phyloP scores from a whole-genome alignment of 2,329 filamentous ascomycete genomes.

The Sporothrix phasma region DNA sequence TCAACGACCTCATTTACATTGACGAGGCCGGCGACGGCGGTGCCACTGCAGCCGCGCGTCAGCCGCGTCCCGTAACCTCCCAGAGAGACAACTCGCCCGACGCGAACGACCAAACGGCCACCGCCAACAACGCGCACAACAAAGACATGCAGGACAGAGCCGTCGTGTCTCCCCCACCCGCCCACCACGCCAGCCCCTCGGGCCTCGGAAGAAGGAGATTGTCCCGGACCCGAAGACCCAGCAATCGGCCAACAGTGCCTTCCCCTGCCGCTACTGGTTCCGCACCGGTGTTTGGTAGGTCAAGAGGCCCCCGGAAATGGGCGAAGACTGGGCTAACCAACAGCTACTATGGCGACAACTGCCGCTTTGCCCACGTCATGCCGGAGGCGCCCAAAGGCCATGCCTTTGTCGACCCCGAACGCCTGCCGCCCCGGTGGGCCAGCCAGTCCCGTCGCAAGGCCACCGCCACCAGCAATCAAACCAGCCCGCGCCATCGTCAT shows the following conservation, averaged over 20 bases:
- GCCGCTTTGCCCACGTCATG: conserved; percentile 39
- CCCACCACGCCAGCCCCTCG: background rate
- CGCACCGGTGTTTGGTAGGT: conserved; percentile 32
- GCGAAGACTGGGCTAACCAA: no score
- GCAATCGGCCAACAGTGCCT: conserved; percentile 14
- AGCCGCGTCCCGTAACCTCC: background rate
- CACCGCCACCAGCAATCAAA: background rate
- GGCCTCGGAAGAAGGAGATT: no score
- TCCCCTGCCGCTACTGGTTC: conserved; percentile 39
- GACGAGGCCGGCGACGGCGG: no score
- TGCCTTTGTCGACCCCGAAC: conserved; percentile 31
- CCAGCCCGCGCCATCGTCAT: no score
- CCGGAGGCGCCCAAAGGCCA: conserved; percentile 33
- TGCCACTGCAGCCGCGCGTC: no score
- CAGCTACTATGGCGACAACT: conserved; percentile 34
- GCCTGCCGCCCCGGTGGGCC: conserved; percentile 36
- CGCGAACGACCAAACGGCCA: no score
- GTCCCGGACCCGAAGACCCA: background rate
- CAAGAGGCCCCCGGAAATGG: background rate
- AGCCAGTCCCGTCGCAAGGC: background rate
- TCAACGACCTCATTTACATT: background rate
- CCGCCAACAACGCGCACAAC: no score
- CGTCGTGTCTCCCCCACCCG: no score
- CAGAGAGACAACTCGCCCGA: background rate
- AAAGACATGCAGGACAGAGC: no score